Evolutionary conservation across 805 yeast species (phyloP).

Genomic region (Yarrowia sp.): DNA sequence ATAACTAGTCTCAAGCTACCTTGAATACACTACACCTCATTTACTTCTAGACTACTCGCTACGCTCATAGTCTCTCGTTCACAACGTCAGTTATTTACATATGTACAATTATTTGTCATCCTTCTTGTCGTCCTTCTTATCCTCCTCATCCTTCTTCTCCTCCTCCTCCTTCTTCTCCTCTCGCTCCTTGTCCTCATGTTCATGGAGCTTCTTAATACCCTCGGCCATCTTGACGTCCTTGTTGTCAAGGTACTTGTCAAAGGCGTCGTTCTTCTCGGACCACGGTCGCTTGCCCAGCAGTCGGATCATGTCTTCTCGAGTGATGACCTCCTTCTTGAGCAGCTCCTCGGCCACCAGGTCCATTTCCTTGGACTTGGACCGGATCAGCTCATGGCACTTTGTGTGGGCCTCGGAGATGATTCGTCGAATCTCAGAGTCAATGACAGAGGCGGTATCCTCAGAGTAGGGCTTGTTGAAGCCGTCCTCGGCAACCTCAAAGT

Average conservation of each 20-base stretch:
- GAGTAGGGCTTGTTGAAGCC: slow-evolving; percentile 83
- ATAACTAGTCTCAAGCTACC: too few species aligned
- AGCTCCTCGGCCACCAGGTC: slow-evolving; percentile 85
- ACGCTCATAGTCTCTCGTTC: not conserved
- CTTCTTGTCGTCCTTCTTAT: slow-evolving; percentile 28
- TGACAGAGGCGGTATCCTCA: slow-evolving; percentile 75
- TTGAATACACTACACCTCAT: too few species aligned
- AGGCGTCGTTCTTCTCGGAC: slow-evolving; percentile 78
- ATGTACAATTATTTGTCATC: slow-evolving; percentile 22
- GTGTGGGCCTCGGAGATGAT: slow-evolving; percentile 74
- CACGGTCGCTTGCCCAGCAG: slow-evolving; percentile 89
- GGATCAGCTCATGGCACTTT: slow-evolving; percentile 65
- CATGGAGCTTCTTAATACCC: not conserved
- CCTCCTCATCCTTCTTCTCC: slow-evolving; percentile 9
- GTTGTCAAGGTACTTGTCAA: slow-evolving; percentile 21
- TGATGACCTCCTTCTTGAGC: slow-evolving; percentile 80
- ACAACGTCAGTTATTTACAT: slow-evolving; percentile 21
- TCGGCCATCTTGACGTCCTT: slow-evolving; percentile 31
- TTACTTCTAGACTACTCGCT: not conserved
- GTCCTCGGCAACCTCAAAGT: slow-evolving; percentile 64
- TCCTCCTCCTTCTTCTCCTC: not conserved
- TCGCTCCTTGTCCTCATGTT: not conserved
- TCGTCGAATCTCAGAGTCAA: slow-evolving; percentile 79
- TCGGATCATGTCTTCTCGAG: slow-evolving; percentile 90
- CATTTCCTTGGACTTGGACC: slow-evolving; percentile 70